A percentile compares a stretch with the other conserved stretches of the same genome.
Evolutionary conservation across 2,329 filamentous ascomycete species (phyloP).

Genomic region (Cyphellophora attinorum): DNA sequence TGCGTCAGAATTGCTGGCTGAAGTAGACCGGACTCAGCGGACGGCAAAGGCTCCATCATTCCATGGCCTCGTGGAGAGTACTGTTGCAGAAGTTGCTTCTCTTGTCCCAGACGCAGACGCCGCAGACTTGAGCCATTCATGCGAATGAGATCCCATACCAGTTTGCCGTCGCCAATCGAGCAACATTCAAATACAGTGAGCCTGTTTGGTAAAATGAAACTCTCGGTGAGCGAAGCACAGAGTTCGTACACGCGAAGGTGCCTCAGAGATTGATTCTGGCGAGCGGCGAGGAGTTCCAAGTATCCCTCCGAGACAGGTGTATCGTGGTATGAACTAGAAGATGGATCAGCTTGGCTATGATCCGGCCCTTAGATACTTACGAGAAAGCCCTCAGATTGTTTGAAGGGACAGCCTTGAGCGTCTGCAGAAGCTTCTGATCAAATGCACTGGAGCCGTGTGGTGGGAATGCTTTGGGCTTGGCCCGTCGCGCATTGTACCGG

Average conservation of each 20-base stretch:
- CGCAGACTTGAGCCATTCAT: constrained; percentile 13
- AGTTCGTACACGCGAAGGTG: constrained; percentile 14
- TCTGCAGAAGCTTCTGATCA: too few relatives aligned
- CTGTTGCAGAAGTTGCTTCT: constrained; percentile 14
- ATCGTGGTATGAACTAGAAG: too few relatives aligned
- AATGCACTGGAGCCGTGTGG: too few relatives aligned
- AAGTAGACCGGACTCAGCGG: constrained; percentile 12
- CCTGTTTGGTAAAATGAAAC: constrained; percentile 6
- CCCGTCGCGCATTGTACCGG: too few relatives aligned
- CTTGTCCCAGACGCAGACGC: constrained; percentile 17
- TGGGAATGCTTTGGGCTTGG: too few relatives aligned
- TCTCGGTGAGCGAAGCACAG: constrained; percentile 2
- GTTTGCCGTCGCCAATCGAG: constrained; percentile 13
- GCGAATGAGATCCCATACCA: constrained; percentile 12
- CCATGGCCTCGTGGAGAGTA: constrained; percentile 9
- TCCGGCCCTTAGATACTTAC: constrained; percentile 1
- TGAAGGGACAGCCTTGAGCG: too few relatives aligned
- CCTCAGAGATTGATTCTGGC: constrained; percentile 8
- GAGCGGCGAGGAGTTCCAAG: too few relatives aligned
- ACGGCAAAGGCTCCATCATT: constrained; percentile 9
- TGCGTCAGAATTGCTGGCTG: constrained; percentile 9
- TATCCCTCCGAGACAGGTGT: too few relatives aligned
- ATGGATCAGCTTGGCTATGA: too few relatives aligned
- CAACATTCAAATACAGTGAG: constrained; percentile 16
- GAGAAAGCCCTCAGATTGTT: constrained; percentile 5